Base-by-base conservation (phyloP, 2,329 filamentous ascomycete species). In the Alternaria burnsii region DNA sequence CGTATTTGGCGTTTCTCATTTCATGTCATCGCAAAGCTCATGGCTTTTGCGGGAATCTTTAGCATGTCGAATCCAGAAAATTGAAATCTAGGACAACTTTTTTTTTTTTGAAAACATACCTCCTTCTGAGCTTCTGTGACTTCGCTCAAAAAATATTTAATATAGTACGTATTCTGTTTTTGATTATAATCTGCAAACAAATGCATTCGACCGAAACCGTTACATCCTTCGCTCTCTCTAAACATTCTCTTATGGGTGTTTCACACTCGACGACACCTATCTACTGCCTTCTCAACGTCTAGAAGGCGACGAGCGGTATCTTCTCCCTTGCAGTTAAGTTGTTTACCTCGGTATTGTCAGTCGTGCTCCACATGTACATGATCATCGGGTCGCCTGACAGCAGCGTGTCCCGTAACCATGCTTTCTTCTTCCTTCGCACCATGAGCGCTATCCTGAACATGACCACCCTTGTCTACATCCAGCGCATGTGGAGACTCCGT, bases 361-460 rank as follows among this genome's bases (percentile, higher is more conserved):
- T 55, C 61, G 18, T 58, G 57, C 22, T 30, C 57, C 38, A 55
- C 30, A 8, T 50, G 42, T 30, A 20, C 43, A 34, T 44, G 46
- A 8, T n/a, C 20, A 12, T 5, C 20, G n/a, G 14, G 12, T 50
- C 20, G 46, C 46, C 14, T 24, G n/a, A 24, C 11, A 22, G 14
- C 46, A 18, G 32, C 55, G 22, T 52, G 26, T 18, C 59, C 43
- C 22, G 42, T 55, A 16, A 41, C 50, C 48, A 12, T 24, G 24
- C 40, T 42, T 24, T 24, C 36, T 40, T 44, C 44, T 46, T 56
- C 30, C 46, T 53, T 36, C 42, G 34, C 71, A 20, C 67, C 65
- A 34, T 63, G 58, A 4, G 65, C 18, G 6, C 10, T 68, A 47
- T 64, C 61, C 40, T 70, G 68, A 51, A 56, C 42, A 38, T 72